Evolutionary conservation across 768 basidiomycete species (phyloP), one percentile per base, ranked within the genome.

Genomic region (Rossbeevera mucosa): DNA sequence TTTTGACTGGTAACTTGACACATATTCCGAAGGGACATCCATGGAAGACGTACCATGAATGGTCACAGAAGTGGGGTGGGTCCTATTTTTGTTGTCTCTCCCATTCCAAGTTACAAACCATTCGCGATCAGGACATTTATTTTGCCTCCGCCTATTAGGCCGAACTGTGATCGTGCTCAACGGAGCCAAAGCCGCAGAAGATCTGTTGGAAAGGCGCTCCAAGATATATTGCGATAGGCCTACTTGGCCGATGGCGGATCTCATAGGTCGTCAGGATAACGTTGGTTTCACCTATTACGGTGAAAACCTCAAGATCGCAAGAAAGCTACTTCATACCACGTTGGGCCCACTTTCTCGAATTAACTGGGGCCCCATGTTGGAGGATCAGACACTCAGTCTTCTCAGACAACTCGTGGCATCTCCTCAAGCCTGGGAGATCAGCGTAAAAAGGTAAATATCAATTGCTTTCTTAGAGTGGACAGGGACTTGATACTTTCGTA

Each of bases 161-260:
- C 66, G 70, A 20, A 64, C 62, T 20, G 68, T 73, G 21, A 63
- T 80, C 25, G 61, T 80, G 44, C 59, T 81, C 26, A 80, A 77
- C 57, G 70, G 69, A 14, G 63, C 62, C 25, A 71, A 72, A 53
- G 72, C 67, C 13, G 74, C 69, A 0, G 56, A 65, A 21, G 76
- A 78, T 44, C 66, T 81, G 7, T 65, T 81, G 44, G 77, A 79
- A 46, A 64, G 65, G 33, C 72, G 76, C 6, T 74, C 76, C 14
- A 60, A 60, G 18, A 71, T 76, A 28, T 79, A 79, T 57, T 76
- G 77, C 16, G 78, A 77, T 58, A 73, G 80, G 13, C 80, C 80
- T 2, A 67, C 66, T 6, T 72, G 71, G 66, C 76, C 79, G 74
- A 74, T 68, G 53, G 65, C 72, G 47, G 71, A 71, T 6, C 55